phyloP scores from a whole-genome alignment of 1,284 basidiomycete genomes.

The Exsudoporus floridanus region DNA sequence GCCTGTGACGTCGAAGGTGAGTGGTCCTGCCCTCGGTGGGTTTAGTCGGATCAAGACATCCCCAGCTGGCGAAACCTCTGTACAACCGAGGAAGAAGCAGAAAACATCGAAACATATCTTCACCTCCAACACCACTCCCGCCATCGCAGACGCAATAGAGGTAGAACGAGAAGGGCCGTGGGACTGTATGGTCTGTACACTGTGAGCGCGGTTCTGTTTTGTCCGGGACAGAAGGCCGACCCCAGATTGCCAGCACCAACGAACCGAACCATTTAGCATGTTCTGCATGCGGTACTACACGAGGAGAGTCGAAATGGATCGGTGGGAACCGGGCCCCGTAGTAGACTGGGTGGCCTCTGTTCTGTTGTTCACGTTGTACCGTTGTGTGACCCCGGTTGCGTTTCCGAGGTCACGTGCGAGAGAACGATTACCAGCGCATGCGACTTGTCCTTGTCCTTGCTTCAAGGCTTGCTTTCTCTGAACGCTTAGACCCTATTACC shows the following conservation, averaged over 20 bases:
- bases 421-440: not conserved
- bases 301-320: slow-evolving; percentile 28
- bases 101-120: slow-evolving; percentile 13
- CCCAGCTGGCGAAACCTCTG: not conserved
- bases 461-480: not conserved
- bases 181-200: slow-evolving; percentile 30
- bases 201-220: slow-evolving; percentile 11
- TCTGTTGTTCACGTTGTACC: not conserved
- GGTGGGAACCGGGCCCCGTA: not conserved
- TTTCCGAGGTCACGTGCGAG: slow-evolving; percentile 21
- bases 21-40: not conserved
- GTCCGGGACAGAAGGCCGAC: slow-evolving; percentile 1
- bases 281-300: slow-evolving; percentile 31
- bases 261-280: slow-evolving; percentile 32
- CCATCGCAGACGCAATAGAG: not conserved
- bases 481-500: not conserved
- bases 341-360: not conserved
- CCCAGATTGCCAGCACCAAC: slow-evolving; percentile 19
- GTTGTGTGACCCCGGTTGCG: too few relatives aligned
- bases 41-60: not conserved
- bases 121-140: not conserved
- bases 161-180: slow-evolving; percentile 8
- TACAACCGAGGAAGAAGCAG: slow-evolving; percentile 20
- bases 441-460: too few relatives aligned
- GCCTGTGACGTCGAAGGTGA: not conserved